Evolutionary conservation across 352 stramenopile genomes (phyloP), one percentile per base, ranked within the genome.

Genomic region (Phytophthora fragariae): DNA sequence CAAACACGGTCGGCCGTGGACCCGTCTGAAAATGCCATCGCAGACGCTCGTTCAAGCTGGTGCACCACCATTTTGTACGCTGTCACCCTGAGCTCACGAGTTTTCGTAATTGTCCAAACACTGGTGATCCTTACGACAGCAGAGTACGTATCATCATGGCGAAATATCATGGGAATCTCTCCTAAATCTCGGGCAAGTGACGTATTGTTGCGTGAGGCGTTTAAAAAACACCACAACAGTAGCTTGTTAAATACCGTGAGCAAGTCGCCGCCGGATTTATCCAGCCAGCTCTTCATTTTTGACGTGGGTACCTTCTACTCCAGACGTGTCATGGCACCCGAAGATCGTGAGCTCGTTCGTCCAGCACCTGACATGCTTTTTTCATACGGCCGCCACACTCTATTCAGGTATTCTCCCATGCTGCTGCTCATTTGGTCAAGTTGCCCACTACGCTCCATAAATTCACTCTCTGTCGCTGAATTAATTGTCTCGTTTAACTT

Each of bases 241-340:
- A 55, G 35, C 8, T 39, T 31, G 1, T 31, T 55, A 46, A 55
- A 55, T 29, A 64, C 44, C 44, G 21, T 46, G 0, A 55, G n/a
- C 27, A 56, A 11, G 39, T 64, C 57, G 7, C 57, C 41, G 3
- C 17, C 17, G 2, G 44, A 31, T 12, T 46, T 56, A 14, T 64
- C 41, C 2, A 64, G 57, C 39, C 39, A 64, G 8, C 1, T 21
- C 8, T 56, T 64, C 57, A 55, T 64, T 27, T 55, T 64, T n/a
- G 17, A 41, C 44, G 27, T 56, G 57, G 5, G 57, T 64, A 41
- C 57, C 24, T 27, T 64, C 57, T 2, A 64, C 41, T 4, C 19
- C 8, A 46, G 57, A 64, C 3, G 57, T 64, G 27, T 24, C n/a
- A 10, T 33, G 41, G 8, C 24, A 44, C 0, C 57, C 57, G 31